Base-by-base conservation (phyloP, 495 filamentous ascomycete genomes). In the Tuber aestivum region DNA sequence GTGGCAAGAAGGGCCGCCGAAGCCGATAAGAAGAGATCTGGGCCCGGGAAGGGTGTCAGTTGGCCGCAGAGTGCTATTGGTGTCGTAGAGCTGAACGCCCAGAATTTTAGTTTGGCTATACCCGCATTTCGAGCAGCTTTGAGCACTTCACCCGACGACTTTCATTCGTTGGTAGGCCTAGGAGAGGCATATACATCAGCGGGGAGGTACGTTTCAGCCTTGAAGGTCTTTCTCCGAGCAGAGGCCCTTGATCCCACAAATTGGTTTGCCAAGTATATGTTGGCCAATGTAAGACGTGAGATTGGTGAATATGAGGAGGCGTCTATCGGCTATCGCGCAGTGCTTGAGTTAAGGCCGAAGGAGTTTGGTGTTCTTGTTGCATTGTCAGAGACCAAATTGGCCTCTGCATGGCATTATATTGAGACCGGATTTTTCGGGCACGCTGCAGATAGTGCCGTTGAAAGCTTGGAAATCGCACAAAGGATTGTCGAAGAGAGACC, bases 21-120 rank as follows among this genome's bases (percentile, higher is more conserved):
- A 73, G 97, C 95, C 7, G 96, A 96, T 74, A 94, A 93, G 82
- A 91, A 92, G 69, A 91, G 91, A 80, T 92, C 94, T 65, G 88
- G 94, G 18, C 95, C 96, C 35, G 95, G 95, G 8, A 94, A 91
- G 83, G 93, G 92, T 7, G 89, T 94, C 76, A 97, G 95, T 85
- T 99, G 95, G 95, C 95, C 95, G 14, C 94, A 92, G 80, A 93
- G 94, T n/a, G 94, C 96, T 1, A 87, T 99, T 5, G 95, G 95
- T 45, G 92, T 97, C n/a, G 95, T 96, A 0, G 93, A 98, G 83
- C 70, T 83, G 84, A 99, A 97, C 83, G 93, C 92, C 77, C 94
- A 97, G 83, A 93, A 98, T 65, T 97, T 95, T 80, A 78, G 87
- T 73, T 91, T 93, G 82, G 94, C 93, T 41, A 92, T 97, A 71